phyloP scores from a whole-genome alignment of 78 protist genomes.

The Corallochytrium limacisporum region DNA sequence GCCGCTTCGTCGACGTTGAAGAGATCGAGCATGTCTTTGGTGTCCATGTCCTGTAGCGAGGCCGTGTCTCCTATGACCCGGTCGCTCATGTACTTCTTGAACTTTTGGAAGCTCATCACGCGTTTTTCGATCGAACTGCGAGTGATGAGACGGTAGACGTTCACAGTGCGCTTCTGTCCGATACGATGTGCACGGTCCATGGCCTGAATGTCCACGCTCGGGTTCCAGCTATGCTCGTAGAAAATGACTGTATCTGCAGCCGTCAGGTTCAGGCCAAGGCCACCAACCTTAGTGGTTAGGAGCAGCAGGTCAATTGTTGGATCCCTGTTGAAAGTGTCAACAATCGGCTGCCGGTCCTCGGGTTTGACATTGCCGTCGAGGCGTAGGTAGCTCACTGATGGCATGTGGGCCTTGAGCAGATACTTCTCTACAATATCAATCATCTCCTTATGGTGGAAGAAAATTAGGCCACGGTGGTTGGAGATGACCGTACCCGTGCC shows the following conservation, averaged over 20 bases:
- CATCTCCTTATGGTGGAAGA: conserved; percentile 62
- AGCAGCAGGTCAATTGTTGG: conserved; percentile 79
- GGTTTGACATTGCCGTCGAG: conserved; percentile 62
- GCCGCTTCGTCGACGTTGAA: conserved; percentile 2
- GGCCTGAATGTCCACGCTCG: conserved; percentile 88
- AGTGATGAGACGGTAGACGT: conserved; percentile 85
- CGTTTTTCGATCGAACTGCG: conserved; percentile 76
- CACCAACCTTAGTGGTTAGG: conserved; percentile 93
- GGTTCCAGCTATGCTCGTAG: conserved; percentile 96
- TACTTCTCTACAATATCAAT: conserved; percentile 66
- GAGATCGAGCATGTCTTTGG: conserved; percentile 43
- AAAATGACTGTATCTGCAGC: conserved; percentile 95
- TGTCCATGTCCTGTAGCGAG: conserved; percentile 42
- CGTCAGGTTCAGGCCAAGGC: conserved; percentile 91
- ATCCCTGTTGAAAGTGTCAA: conserved; percentile 65
- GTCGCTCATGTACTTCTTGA: conserved; percentile 70
- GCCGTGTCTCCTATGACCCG: conserved; percentile 67
- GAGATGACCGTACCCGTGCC: background rate
- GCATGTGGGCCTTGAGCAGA: conserved; percentile 49
- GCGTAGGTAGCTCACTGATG: conserved; percentile 52
- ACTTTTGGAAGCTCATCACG: conserved; percentile 83
- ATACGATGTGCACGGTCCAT: conserved; percentile 90
- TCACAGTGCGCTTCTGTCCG: conserved; percentile 84
- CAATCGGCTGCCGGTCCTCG: conserved; percentile 43
- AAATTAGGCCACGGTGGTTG: conserved; percentile 68